A percentile compares a stretch with the other conserved stretches of the same genome.
Evolutionary conservation across 805 yeast species (phyloP).

Genomic region (Komagataella mondaviorum): DNA sequence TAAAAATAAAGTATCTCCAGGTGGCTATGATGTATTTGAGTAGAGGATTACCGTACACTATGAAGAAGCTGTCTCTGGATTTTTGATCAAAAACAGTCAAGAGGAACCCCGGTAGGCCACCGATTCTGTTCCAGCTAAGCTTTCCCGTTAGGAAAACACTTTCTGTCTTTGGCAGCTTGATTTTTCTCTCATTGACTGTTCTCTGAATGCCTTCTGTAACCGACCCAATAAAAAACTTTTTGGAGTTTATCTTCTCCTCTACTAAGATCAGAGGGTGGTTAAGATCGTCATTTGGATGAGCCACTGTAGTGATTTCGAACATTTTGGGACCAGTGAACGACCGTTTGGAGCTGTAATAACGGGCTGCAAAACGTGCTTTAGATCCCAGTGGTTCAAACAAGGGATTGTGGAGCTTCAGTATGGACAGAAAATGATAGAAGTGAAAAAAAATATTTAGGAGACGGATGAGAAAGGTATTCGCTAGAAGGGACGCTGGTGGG

Average conservation of each 20-base stretch:
- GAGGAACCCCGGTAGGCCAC: slow-evolving; percentile 89
- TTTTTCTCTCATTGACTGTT: slow-evolving; percentile 43
- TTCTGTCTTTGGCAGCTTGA: slow-evolving; percentile 42
- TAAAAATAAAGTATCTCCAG: slow-evolving; percentile 80
- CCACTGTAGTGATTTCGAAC: slow-evolving; percentile 36
- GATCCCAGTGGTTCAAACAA: neutral
- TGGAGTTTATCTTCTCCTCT: slow-evolving; percentile 32
- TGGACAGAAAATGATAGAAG: neutral
- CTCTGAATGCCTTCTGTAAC: slow-evolving; percentile 84
- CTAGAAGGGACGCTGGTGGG: neutral
- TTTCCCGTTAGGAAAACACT: slow-evolving; percentile 69
- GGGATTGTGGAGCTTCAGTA: neutral
- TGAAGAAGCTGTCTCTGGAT: slow-evolving; percentile 37
- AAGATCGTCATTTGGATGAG: slow-evolving; percentile 53
- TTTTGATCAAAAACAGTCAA: slow-evolving; percentile 76
- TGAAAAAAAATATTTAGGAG: neutral
- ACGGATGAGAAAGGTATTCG: neutral
- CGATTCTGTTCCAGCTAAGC: slow-evolving; percentile 63
- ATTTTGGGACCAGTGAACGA: neutral
- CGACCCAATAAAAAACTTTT: slow-evolving; percentile 59
- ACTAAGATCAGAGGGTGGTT: slow-evolving; percentile 42
- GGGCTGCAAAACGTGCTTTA: neutral
- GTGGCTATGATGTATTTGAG: slow-evolving; percentile 52
- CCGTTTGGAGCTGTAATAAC: neutral
- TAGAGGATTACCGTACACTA: slow-evolving; percentile 29